Percentiles rank a stretch among this genome's conserved stretches.
Conservation (phyloP, 371 early-diverging fungal genomes). For the Lichtheimia hyalospora region DNA sequence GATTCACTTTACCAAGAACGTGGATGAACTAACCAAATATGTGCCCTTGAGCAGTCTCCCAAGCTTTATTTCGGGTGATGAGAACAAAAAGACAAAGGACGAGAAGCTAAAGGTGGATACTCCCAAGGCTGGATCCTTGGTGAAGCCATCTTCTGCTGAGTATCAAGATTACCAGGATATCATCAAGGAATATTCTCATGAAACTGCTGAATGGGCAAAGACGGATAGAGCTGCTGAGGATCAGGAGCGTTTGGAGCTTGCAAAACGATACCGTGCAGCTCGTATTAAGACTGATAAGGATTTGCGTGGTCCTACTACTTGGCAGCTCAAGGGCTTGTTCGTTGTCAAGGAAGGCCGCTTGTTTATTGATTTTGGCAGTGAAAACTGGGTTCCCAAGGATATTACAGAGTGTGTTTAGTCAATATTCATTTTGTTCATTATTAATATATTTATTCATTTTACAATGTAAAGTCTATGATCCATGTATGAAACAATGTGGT, state of each 20-base stretch:
- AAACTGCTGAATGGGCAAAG: constrained; percentile 31
- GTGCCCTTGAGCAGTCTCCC: constrained; percentile 49
- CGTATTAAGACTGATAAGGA: constrained; percentile 38
- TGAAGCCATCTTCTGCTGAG: constrained; percentile 13
- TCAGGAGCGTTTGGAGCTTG: constrained; percentile 22
- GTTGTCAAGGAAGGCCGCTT: constrained; percentile 16
- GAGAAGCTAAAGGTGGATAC: constrained; percentile 20
- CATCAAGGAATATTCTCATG: constrained; percentile 22
- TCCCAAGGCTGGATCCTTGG: constrained; percentile 16
- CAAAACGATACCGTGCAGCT: constrained; percentile 23
- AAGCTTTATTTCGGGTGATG: constrained; percentile 30
- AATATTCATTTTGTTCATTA: background rate
- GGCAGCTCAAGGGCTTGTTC: constrained; percentile 25
- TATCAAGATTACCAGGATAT: constrained; percentile 21
- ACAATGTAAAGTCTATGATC: no score
- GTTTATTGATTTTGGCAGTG: constrained; percentile 18
- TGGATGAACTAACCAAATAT: constrained; percentile 60
- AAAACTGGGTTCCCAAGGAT: constrained; percentile 17
- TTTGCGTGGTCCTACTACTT: constrained; percentile 35
- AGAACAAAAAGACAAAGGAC: constrained; percentile 26
- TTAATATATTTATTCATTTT: no score
- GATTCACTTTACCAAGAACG: constrained; percentile 74
- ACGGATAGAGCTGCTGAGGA: constrained; percentile 10
- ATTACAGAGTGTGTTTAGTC: constrained; percentile 19
- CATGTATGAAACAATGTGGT: no score